These are phyloP conservation scores for Phytophthora pinifolia DNA, from an alignment of 352 stramenopile species.

Conservation along the genomic window DNA sequence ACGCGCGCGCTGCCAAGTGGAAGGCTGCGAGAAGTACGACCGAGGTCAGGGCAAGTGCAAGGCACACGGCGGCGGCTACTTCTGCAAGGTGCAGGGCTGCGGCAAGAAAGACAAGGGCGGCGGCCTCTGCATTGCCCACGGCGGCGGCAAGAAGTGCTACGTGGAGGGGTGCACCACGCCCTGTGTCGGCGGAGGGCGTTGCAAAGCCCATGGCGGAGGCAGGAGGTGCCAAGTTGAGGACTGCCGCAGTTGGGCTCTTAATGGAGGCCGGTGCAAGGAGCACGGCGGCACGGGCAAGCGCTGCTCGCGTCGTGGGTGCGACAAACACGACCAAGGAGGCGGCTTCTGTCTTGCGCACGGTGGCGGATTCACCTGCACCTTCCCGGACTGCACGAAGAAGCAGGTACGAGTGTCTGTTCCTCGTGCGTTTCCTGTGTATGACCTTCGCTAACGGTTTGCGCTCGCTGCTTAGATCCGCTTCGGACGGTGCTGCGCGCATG, in stretches of 20 bases:
- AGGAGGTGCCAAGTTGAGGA: constrained; percentile 45
- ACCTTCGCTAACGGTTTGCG: constrained; percentile 8
- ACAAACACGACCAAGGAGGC: constrained; percentile 81
- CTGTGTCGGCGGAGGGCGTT: constrained; percentile 72
- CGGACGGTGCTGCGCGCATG: constrained; percentile 73
- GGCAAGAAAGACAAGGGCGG: constrained; percentile 85
- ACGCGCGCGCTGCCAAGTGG: constrained; percentile 70
- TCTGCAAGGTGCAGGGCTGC: constrained; percentile 75
- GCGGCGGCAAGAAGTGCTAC: constrained; percentile 83
- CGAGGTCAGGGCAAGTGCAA: constrained; percentile 81
- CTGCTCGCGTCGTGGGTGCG: constrained; percentile 61
- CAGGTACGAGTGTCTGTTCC: constrained; percentile 39
- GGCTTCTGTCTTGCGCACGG: constrained; percentile 76
- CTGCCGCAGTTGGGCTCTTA: constrained; percentile 68
- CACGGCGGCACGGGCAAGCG: constrained; percentile 72
- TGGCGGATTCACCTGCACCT: constrained; percentile 66
- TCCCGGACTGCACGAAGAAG: constrained; percentile 78
- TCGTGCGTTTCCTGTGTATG: background rate
- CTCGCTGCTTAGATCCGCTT: constrained; percentile 47
- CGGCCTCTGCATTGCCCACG: constrained; percentile 74
- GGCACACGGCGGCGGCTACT: constrained; percentile 78
- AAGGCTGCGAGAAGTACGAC: constrained; percentile 78
- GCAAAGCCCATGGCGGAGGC: constrained; percentile 69
- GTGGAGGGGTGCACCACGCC: constrained; percentile 62
- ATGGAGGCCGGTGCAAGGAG: constrained; percentile 71